Evolutionary conservation across 2,329 filamentous ascomycete species (phyloP).

Genomic region (Stachybotrys chlorohalonatus): DNA sequence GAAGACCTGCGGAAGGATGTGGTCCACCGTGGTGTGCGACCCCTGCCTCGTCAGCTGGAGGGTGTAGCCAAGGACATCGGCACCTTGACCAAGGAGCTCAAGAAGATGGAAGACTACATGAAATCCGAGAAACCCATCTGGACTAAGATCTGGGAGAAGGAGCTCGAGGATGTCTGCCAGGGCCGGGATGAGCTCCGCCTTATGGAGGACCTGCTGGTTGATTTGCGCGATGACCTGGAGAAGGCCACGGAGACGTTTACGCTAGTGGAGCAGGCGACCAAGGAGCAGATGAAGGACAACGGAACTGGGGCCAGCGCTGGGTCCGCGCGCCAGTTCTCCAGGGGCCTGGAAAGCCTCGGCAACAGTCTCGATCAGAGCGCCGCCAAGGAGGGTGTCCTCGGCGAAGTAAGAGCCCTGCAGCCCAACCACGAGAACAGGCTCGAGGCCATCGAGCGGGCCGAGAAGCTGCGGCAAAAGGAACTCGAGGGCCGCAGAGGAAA

Average conservation of each 20-base stretch:
- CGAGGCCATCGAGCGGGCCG: conserved; percentile 94
- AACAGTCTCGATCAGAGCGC: conserved; percentile 59
- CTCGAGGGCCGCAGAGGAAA: conserved; percentile 68
- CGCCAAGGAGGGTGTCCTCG: conserved; percentile 85
- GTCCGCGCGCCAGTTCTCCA: conserved; percentile 47
- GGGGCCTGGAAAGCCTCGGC: conserved; percentile 43
- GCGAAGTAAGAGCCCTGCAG: conserved; percentile 85
- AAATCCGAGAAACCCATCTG: conserved; percentile 88
- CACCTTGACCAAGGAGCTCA: conserved; percentile 72
- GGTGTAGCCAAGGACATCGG: conserved; percentile 81
- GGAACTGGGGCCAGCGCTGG: conserved; percentile 41
- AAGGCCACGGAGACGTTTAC: conserved; percentile 91
- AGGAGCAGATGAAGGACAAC: conserved; percentile 81
- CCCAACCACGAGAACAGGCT: conserved; percentile 90
- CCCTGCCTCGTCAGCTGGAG: conserved; percentile 83
- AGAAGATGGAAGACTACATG: conserved; percentile 89
- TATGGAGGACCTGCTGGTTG: conserved; percentile 89
- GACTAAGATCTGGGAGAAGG: conserved; percentile 99
- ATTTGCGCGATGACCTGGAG: conserved; percentile 89
- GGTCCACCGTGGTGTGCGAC: conserved; percentile 83
- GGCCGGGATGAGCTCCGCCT: conserved; percentile 90
- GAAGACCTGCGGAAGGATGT: conserved; percentile 98
- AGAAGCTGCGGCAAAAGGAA: conserved; percentile 84
- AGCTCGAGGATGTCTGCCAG: conserved; percentile 90
- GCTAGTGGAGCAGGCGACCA: conserved; percentile 94